These are phyloP conservation scores for Sclerotinia borealis DNA, from an alignment of 2,329 filamentous ascomycete genomes.

Conservation along the genomic window DNA sequence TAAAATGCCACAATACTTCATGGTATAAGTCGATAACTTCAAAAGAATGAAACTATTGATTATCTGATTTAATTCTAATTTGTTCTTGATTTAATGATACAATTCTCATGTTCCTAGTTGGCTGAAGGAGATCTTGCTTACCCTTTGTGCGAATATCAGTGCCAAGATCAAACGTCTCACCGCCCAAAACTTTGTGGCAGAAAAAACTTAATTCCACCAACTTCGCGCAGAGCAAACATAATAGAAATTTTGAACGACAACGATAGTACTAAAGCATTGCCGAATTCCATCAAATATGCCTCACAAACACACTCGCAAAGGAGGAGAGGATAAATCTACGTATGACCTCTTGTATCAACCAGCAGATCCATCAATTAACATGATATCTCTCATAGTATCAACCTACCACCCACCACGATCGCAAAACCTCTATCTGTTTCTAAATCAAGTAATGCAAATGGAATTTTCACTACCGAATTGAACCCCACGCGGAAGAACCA, in stretches of 20 bases:
- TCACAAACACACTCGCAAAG: conserved; percentile 75
- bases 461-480: conserved; percentile 33
- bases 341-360: conserved; percentile 32
- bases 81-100: background rate
- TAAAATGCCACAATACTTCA: background rate
- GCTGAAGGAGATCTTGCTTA: background rate
- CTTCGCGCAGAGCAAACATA: background rate
- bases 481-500: conserved; percentile 28
- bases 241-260: background rate
- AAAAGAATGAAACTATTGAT: too few relatives aligned
- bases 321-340: conserved; percentile 48
- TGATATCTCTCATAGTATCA: conserved; percentile 24
- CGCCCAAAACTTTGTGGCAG: background rate
- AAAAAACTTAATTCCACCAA: conserved; percentile 1
- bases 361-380: conserved; percentile 19
- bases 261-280: background rate
- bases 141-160: background rate
- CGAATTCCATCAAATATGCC: conserved; percentile 52
- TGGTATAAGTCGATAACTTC: background rate
- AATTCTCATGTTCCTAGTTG: too few relatives aligned
- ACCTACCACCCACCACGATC: conserved; percentile 52
- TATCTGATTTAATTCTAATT: background rate
- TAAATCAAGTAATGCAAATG: conserved; percentile 38
- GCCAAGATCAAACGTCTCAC: background rate
- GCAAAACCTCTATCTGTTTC: conserved; percentile 53